These are phyloP conservation scores for Elsinoe batatas DNA, from an alignment of 2,329 filamentous ascomycete species.

Conservation along the genomic window DNA sequence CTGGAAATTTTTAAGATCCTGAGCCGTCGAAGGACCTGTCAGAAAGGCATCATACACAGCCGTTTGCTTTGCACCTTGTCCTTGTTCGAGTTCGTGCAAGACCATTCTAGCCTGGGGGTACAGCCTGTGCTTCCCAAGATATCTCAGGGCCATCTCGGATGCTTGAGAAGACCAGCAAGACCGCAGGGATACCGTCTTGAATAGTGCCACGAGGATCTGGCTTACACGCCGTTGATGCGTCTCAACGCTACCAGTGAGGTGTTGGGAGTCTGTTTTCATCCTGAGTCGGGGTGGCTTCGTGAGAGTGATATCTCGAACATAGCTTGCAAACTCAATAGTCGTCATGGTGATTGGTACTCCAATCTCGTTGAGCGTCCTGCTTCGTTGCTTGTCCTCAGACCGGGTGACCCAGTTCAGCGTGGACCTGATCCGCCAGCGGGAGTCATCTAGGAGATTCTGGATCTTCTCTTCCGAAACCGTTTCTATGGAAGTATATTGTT, in stretches of 20 bases:
- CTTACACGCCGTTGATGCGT: conserved; percentile 16
- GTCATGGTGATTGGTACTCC: neutral
- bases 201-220: conserved; percentile 16
- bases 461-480: neutral
- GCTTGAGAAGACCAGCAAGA: conserved; percentile 18
- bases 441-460: too few species aligned
- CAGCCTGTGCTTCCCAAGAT: conserved; percentile 17
- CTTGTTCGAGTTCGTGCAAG: conserved; percentile 6
- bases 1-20: conserved; percentile 23
- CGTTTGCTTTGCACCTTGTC: conserved; percentile 8
- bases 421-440: too few species aligned
- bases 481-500: neutral
- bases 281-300: neutral
- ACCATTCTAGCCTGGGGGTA: conserved; percentile 18
- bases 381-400: neutral
- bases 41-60: conserved; percentile 21
- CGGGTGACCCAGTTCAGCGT: too few species aligned
- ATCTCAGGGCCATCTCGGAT: conserved; percentile 18
- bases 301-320: conserved; percentile 9
- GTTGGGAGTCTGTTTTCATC: neutral
- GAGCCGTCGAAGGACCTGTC: conserved; percentile 17
- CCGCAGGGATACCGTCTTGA: conserved; percentile 12
- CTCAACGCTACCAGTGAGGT: too few species aligned
- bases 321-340: conserved; percentile 5
- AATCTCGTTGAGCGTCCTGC: neutral